Conservation (phyloP, 2,329 filamentous ascomycete genomes). For the Didymella pomorum region DNA sequence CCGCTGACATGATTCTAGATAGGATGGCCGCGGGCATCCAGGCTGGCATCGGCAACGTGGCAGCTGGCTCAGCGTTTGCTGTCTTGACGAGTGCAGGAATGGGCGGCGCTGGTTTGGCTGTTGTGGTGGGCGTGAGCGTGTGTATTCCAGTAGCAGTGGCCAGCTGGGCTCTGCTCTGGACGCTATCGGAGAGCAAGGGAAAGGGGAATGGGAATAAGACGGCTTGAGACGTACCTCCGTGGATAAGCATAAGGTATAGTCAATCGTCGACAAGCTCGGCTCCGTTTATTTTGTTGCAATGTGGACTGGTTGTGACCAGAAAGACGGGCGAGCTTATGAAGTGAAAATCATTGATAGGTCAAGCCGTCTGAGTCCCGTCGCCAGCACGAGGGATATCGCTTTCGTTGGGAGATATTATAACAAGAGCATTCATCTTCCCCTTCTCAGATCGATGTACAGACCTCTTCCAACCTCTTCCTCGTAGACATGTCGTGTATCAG, state of each 20-base stretch:
- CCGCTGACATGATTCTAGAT: constrained; percentile 13
- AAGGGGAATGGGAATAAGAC: neutral
- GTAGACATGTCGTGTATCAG: constrained; percentile 33
- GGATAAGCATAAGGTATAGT: no score
- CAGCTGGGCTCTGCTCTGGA: neutral
- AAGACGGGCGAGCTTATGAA: no score
- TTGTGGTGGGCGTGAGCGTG: constrained; percentile 19
- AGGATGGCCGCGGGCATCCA: constrained; percentile 37
- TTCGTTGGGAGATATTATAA: no score
- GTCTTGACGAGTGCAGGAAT: constrained; percentile 36
- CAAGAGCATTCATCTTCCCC: constrained; percentile 12
- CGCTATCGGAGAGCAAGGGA: neutral
- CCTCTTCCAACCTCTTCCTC: constrained; percentile 38
- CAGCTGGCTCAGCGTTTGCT: constrained; percentile 31
- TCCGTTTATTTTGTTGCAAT: no score
- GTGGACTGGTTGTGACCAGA: no score
- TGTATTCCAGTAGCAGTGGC: neutral
- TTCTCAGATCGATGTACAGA: constrained; percentile 31
- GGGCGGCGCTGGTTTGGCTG: constrained; percentile 29
- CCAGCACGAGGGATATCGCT: no score
- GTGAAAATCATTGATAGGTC: no score
- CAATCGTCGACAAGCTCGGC: no score
- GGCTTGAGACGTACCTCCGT: neutral
- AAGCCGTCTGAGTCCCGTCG: no score
- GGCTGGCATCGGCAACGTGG: constrained; percentile 29